Percentiles rank a stretch among this genome's conserved stretches.
Evolutionary conservation across 2,329 filamentous ascomycete species (phyloP).

Genomic region (Phyllosticta citribraziliensis): DNA sequence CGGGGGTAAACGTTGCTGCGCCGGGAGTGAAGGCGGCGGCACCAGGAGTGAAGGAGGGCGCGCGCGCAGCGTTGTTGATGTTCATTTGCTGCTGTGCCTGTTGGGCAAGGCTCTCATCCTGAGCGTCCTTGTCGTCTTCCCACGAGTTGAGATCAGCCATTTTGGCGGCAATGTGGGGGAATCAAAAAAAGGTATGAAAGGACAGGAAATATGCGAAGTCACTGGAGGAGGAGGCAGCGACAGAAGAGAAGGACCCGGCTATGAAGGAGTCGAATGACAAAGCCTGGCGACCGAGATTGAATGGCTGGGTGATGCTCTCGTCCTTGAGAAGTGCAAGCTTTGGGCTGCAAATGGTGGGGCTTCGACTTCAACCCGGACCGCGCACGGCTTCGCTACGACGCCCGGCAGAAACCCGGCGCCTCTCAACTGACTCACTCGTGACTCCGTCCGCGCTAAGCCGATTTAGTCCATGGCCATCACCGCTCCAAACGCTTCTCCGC

Average conservation of each 20-base stretch:
- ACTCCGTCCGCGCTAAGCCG: background rate
- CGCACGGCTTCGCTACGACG: background rate
- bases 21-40: constrained; percentile 64
- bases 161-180: constrained; percentile 13
- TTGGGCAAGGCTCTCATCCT: constrained; percentile 66
- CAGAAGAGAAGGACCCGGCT: background rate
- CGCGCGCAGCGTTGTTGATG: constrained; percentile 49
- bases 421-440: background rate
- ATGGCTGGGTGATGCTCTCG: background rate
- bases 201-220: background rate
- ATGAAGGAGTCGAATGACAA: background rate
- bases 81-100: constrained; percentile 70
- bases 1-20: constrained; percentile 61
- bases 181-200: background rate
- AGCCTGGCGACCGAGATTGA: background rate
- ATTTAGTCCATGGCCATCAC: background rate
- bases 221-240: background rate
- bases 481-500: background rate
- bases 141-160: constrained; percentile 94
- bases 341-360: background rate
- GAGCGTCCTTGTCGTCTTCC: constrained; percentile 72
- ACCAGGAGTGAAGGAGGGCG: constrained; percentile 53
- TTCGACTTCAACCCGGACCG: background rate
- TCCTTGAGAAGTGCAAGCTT: background rate
- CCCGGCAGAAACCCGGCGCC: background rate